Percentiles rank a stretch among this genome's conserved stretches.
These are phyloP conservation scores for Trichoderma brevicompactum DNA, from an alignment of 2,329 filamentous ascomycete species.

Conservation along the genomic window DNA sequence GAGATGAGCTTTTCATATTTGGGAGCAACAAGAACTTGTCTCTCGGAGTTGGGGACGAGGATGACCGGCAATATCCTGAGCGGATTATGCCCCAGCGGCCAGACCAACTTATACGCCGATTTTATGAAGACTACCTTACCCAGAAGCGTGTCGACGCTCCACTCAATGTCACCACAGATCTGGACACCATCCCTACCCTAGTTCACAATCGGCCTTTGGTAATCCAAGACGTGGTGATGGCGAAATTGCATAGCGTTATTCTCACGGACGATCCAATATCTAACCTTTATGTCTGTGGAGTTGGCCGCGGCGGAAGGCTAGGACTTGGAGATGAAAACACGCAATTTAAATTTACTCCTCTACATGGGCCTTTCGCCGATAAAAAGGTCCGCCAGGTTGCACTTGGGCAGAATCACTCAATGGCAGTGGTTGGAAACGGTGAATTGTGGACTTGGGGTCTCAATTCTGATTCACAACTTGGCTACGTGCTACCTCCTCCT, in stretches of 20 bases:
- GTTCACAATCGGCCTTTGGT: conserved; percentile 73
- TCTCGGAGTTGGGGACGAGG: conserved; percentile 91
- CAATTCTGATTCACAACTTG: conserved; percentile 83
- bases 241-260: conserved; percentile 89
- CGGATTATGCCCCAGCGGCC: conserved; percentile 77
- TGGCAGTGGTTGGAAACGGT: conserved; percentile 84
- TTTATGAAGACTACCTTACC: conserved; percentile 70
- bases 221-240: conserved; percentile 82
- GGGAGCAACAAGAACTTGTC: conserved; percentile 96
- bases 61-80: conserved; percentile 92
- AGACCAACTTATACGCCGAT: conserved; percentile 72
- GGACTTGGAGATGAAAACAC: conserved; percentile 90
- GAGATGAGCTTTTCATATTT: conserved; percentile 90
- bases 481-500: conserved; percentile 74
- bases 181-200: conserved; percentile 69
- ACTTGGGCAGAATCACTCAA: conserved; percentile 86
- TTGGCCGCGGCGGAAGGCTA: conserved; percentile 86
- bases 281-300: conserved; percentile 90
- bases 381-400: conserved; percentile 78
- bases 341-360: conserved; percentile 80
- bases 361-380: conserved; percentile 75
- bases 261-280: conserved; percentile 84
- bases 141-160: conserved; percentile 45
- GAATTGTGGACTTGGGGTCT: conserved; percentile 95
- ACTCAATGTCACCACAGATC: conserved; percentile 36